Evolutionary conservation across 371 early-diverging fungal genomes (phyloP).

Genomic region (Zychaea mexicana): DNA sequence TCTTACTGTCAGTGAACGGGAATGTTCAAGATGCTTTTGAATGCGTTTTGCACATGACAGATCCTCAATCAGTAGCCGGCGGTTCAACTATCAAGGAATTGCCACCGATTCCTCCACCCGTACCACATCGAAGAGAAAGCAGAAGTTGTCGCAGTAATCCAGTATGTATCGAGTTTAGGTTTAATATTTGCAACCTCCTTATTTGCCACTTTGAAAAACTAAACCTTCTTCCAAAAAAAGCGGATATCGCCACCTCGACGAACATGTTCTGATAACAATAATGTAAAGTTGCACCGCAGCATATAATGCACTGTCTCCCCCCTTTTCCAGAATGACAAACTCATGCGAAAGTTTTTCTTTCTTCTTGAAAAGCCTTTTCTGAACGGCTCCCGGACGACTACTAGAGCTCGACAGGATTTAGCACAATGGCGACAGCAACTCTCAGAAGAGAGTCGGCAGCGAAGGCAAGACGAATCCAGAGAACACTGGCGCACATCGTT

Average conservation of each 20-base stretch:
- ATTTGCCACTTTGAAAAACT: not conserved
- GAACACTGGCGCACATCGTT: not conserved
- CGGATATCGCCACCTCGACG: not conserved
- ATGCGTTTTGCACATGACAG: constrained; percentile 17
- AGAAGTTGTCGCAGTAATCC: not conserved
- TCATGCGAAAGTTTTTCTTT: not conserved
- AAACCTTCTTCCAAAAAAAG: not conserved
- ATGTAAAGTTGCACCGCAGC: too few species aligned
- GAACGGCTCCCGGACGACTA: not conserved
- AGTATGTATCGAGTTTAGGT: too few species aligned
- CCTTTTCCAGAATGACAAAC: not conserved
- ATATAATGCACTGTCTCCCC: too few species aligned
- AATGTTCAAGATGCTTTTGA: constrained; percentile 24
- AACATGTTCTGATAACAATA: not conserved
- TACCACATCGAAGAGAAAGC: not conserved
- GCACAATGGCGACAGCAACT: constrained; percentile 26
- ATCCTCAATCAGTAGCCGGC: constrained; percentile 7
- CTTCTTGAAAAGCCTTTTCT: constrained; percentile 8
- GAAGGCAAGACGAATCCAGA: not conserved
- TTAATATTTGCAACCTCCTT: too few species aligned
- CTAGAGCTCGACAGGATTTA: constrained; percentile 15
- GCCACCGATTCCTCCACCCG: not conserved
- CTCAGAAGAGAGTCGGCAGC: constrained; percentile 1
- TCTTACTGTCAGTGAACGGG: constrained; percentile 8
- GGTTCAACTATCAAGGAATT: not conserved